These are phyloP conservation scores for Paecilomyces niveus DNA, from an alignment of 2,329 filamentous ascomycete species.

Conservation along the genomic window DNA sequence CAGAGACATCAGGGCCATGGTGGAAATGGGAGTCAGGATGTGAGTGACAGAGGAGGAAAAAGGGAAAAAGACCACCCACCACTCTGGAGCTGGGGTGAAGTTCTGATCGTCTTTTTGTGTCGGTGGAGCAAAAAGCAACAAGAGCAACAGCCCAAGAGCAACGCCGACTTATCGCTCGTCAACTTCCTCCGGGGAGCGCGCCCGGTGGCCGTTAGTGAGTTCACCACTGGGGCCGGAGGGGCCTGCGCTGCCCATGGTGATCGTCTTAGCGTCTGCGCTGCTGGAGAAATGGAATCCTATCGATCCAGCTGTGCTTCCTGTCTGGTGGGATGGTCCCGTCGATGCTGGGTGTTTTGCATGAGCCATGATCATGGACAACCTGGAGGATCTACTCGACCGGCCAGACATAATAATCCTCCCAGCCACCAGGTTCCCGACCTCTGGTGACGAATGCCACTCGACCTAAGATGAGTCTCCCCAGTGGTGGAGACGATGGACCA, in stretches of 20 bases:
- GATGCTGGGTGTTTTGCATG: background rate
- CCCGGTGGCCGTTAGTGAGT: background rate
- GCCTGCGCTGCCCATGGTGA: conserved; percentile 1
- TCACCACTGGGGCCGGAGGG: background rate
- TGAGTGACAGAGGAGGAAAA: conserved; percentile 2
- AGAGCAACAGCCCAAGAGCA: background rate
- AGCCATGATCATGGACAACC: background rate
- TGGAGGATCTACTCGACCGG: background rate
- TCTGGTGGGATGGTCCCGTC: background rate
- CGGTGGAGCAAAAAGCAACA: background rate
- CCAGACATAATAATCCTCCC: background rate
- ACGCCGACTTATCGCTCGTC: background rate
- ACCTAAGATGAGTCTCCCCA: background rate
- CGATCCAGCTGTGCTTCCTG: background rate
- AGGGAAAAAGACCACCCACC: conserved; percentile 1
- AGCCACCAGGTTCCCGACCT: background rate
- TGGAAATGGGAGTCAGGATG: conserved; percentile 1
- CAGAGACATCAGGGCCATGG: background rate
- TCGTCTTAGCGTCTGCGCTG: background rate
- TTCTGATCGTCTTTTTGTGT: background rate
- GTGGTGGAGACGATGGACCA: background rate
- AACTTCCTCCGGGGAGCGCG: background rate
- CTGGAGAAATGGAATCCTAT: conserved; percentile 2
- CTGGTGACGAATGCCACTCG: background rate
- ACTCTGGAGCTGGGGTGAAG: background rate